Conservation (phyloP, 345 rosid species). For the Excoecaria cochinchinensis region DNA sequence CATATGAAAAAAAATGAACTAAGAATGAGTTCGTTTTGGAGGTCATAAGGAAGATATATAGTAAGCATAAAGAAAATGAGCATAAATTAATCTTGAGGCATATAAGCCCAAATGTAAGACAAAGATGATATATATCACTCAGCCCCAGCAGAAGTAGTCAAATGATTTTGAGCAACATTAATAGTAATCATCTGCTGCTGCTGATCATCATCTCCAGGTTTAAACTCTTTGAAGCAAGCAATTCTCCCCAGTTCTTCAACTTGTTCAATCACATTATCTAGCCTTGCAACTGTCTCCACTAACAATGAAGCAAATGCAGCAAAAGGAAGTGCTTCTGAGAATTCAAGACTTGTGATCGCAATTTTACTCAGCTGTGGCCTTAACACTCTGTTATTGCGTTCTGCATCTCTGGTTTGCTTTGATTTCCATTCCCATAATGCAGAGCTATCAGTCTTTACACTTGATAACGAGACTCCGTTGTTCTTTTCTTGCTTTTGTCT, state of each 20-base stretch:
- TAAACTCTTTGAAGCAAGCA: conserved; percentile 59
- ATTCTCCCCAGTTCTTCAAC: conserved; percentile 69
- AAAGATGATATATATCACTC: conserved; percentile 11
- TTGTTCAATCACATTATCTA: conserved; percentile 65
- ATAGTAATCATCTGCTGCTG: too few species aligned
- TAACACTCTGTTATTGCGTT: conserved; percentile 41
- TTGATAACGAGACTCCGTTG: conserved; percentile 41
- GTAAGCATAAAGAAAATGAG: too few species aligned
- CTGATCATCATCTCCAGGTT: conserved; percentile 31
- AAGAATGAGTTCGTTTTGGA: not conserved
- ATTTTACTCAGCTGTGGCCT: conserved; percentile 71
- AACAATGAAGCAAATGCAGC: conserved; percentile 81
- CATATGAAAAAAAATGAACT: too few species aligned
- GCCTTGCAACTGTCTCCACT: conserved; percentile 71
- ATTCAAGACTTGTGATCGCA: conserved; percentile 60
- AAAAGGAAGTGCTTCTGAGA: conserved; percentile 86
- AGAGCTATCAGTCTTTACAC: conserved; percentile 62
- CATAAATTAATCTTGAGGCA: too few species aligned
- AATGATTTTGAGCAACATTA: conserved; percentile 15
- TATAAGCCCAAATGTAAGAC: not conserved
- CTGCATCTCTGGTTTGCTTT: conserved; percentile 31
- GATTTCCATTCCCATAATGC: conserved; percentile 61
- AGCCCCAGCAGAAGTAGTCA: conserved; percentile 30
- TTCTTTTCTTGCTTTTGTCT: conserved; percentile 28
- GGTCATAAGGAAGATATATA: too few species aligned